Base-by-base conservation (phyloP, 257 asterid species). In the Osmanthus fragrans region DNA sequence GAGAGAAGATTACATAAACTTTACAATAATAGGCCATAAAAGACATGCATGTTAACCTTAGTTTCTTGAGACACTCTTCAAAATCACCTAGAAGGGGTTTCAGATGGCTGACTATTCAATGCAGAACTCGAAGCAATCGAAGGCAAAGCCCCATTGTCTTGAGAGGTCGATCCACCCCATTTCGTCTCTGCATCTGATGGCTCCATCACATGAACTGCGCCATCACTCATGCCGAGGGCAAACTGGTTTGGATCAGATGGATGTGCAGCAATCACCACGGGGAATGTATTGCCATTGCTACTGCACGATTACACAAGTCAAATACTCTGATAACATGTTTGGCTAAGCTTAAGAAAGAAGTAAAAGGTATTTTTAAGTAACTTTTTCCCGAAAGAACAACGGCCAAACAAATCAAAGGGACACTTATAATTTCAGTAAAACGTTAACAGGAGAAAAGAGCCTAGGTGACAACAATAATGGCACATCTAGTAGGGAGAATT, bases 181-280 rank as follows among this genome's bases (percentile, higher is more conserved):
- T 92, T 92, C 19, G 82, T 82, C 81, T 94, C 98, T 16, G 90
- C 87, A 69, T 88, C 96, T 2, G 90, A 88, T 10, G 97, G 98
- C 86, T 94, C 98, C 0, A 94, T 83, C 71, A 94, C 98, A 58
- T 94, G 87, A 75, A 94, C 97, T 1, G 80, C 60, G 19, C 89
- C 98, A 27, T 92, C 97, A 25, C 89, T 94, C 98, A 94, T 94
- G 65, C 98, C 98, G 2, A 94, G 94, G 0, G 97, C 98, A 60
- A 94, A 94, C 72, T 94, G 97, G 76, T 85, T 78, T 11, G 92
- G 86, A 84, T 94, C 97, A 0, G 90, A 85, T 4, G 98, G 97
- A 68, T 94, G 97, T 54, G 98, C 94, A 25, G 98, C 97, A 51
- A 92, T 90, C 58, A 92, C 97, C 65, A 83, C 80, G 0, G 98